These are phyloP conservation scores for Galerina sulciceps DNA, from an alignment of 768 basidiomycete species.

Conservation along the genomic window DNA sequence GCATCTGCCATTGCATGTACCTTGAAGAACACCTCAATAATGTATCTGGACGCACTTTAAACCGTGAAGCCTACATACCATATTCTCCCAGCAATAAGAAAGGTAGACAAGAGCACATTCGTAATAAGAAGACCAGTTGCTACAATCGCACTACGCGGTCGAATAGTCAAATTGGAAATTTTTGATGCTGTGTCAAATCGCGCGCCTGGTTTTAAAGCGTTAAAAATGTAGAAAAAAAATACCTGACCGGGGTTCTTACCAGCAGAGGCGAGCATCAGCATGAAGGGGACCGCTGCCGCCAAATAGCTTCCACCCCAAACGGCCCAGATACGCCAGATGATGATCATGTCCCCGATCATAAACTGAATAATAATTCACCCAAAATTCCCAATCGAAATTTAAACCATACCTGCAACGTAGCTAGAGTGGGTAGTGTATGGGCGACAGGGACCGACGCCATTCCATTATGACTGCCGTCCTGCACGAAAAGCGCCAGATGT, in stretches of 20 bases:
- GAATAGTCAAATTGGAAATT: neutral
- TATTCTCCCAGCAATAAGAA: constrained; percentile 1
- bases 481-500: constrained; percentile 5
- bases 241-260: no score
- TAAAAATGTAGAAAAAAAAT: neutral
- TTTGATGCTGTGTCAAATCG: constrained; percentile 1
- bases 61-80: neutral
- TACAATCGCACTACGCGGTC: neutral
- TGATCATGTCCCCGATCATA: constrained; percentile 11
- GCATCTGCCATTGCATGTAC: constrained; percentile 12
- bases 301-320: constrained; percentile 6
- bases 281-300: neutral
- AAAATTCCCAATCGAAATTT: no score
- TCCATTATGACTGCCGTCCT: constrained; percentile 2
- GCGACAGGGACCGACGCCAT: constrained; percentile 1
- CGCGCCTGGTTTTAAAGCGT: neutral
- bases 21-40: no score
- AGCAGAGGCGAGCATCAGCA: constrained; percentile 6
- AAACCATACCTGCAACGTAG: constrained; percentile 7
- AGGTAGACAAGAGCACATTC: constrained; percentile 1
- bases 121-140: constrained; percentile 2
- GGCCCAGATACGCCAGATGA: constrained; percentile 10
- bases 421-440: constrained; percentile 1
- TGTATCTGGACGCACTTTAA: neutral
- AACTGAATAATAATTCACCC: neutral